Base-by-base conservation (phyloP, 495 filamentous ascomycete species). In the Podospora sp. region DNA sequence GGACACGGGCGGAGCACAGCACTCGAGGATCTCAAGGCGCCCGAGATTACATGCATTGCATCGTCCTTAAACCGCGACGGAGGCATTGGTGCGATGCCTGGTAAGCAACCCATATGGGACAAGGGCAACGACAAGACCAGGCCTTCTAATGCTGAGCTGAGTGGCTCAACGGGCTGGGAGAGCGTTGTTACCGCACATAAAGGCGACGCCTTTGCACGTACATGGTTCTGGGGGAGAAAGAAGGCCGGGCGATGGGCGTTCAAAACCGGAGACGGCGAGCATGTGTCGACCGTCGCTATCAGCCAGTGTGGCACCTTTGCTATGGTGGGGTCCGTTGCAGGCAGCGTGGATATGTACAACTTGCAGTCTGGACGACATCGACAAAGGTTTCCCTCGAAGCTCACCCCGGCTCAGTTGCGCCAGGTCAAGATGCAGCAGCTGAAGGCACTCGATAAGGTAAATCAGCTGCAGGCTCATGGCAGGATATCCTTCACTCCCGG, bases 191-290 rank as follows among this genome's bases (percentile, higher is more conserved):
- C 95, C 12, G 94, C 92, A n/a, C 95, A 99, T 77, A 86, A 87
- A 68, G 87, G 90, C 20, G 94, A 97, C 69, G 87, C 89, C 57
- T 91, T 84, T 71, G 95, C 92, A 46, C 85, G 95, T 50, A 97
- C 94, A 24, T 99, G 95, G 95, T 97, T 97, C 80, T 97, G 96
- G 92, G 94, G 94, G 18, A 88, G 92, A 68, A 97, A 94, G 73
- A 88, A 90, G 69, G 93, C 94, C 50, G 95, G 95, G 21, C 86
- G 95, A 62, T 99, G 95, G 95, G 89, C 89, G 1, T 93, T 98
- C 69, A 89, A 91, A 68, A 97, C 93, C 1, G 86, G 87, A 29
- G 95, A 99, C 80, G 87, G 88, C 21, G 88, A 86, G 2, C 86
- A 93, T 71, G 95, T 97, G 35, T 93, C 91, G 75, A 92, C 89